Evolutionary conservation across 441 rosid species (phyloP).

Genomic region (Francoa sonchifolia): DNA sequence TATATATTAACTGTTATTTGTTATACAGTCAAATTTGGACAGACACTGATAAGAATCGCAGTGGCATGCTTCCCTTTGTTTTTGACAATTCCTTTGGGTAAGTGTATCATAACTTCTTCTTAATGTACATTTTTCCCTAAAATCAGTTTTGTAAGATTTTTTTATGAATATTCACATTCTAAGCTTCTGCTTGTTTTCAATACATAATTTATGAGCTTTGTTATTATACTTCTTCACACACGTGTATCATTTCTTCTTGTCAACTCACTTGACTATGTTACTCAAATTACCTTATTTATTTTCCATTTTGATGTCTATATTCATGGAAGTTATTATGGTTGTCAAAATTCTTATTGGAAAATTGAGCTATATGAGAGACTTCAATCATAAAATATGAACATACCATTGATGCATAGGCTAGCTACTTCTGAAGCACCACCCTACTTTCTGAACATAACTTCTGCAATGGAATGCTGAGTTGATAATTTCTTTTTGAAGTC

Average conservation of each 20-base stretch:
- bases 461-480: too few relatives aligned
- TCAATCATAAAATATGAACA: too few relatives aligned
- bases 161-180: too few relatives aligned
- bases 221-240: too few relatives aligned
- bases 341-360: not conserved
- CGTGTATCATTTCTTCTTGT: too few relatives aligned
- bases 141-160: not conserved
- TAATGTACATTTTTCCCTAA: not conserved
- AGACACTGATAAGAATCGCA: conserved; percentile 80
- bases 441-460: too few relatives aligned
- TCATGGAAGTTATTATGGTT: not conserved
- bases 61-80: conserved; percentile 94
- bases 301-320: not conserved
- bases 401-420: too few relatives aligned
- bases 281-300: not conserved
- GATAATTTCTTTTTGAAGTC: too few relatives aligned
- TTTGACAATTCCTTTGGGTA: conserved; percentile 86
- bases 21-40: conserved; percentile 84
- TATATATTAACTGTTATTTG: conserved; percentile 15
- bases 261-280: not conserved
- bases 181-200: too few relatives aligned
- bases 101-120: conserved; percentile 20
- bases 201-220: too few relatives aligned
- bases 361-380: not conserved
- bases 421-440: too few relatives aligned